Conservation (phyloP, 768 basidiomycete genomes). For the Lactarius vividus region DNA sequence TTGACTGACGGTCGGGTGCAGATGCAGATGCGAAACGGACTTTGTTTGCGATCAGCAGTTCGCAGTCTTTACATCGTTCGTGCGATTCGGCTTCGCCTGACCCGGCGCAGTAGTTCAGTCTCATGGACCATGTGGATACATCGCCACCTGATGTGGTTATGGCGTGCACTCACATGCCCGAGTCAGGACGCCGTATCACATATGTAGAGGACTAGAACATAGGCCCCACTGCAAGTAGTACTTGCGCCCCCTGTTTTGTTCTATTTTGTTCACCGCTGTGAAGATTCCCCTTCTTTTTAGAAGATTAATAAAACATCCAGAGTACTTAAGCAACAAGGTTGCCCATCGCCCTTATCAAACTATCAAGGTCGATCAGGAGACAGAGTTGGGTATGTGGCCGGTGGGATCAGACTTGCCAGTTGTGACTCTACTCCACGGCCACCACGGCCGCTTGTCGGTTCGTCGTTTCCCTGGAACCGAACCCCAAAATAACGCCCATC, state of each 20-base stretch:
- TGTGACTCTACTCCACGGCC: neutral
- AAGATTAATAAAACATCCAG: neutral
- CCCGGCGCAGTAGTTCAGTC: neutral
- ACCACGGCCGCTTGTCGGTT: neutral
- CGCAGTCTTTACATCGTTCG: neutral
- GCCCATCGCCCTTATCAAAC: slow-evolving; percentile 11
- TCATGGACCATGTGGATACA: neutral
- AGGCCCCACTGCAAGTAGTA: neutral
- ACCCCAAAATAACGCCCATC: neutral
- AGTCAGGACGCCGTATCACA: neutral
- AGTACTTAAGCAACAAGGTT: slow-evolving; percentile 17
- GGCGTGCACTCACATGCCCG: neutral
- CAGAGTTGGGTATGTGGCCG: neutral
- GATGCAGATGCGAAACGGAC: neutral
- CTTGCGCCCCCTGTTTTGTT: neutral
- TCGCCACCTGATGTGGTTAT: neutral
- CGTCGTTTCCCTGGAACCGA: slow-evolving; percentile 10
- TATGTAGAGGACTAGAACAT: neutral
- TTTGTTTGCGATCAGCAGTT: neutral
- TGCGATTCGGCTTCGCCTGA: neutral
- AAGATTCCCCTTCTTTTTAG: slow-evolving; percentile 1
- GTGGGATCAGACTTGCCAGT: slow-evolving; percentile 8
- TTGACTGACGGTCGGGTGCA: neutral
- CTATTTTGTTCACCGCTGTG: neutral
- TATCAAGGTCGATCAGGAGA: slow-evolving; percentile 10